A percentile compares a stretch with the other conserved stretches of the same genome.
phyloP scores from a whole-genome alignment of 805 yeast species.

The Yarrowia deformans region DNA sequence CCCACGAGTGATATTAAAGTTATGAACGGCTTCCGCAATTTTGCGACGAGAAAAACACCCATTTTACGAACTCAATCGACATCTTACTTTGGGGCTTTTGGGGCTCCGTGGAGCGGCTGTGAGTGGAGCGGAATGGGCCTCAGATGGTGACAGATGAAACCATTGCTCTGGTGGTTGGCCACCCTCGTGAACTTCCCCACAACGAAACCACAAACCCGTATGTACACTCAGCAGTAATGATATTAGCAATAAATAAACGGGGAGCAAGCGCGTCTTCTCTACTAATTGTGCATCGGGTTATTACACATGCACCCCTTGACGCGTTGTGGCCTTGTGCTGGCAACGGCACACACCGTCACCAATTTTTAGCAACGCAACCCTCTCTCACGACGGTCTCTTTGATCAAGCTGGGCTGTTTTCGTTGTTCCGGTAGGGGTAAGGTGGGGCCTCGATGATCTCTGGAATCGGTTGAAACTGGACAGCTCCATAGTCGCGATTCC shows the following conservation, averaged over 20 bases:
- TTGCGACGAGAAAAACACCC: not conserved
- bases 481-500: not conserved
- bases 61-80: not conserved
- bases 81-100: not conserved
- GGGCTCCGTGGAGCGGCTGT: not conserved
- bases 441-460: not conserved
- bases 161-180: too few relatives aligned
- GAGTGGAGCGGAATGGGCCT: too few relatives aligned
- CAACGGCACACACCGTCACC: too few relatives aligned
- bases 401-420: not conserved
- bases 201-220: too few relatives aligned
- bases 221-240: too few relatives aligned
- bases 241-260: not conserved
- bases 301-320: too few relatives aligned
- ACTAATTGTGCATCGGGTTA: not conserved
- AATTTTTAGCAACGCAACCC: not conserved
- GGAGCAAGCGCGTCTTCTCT: not conserved
- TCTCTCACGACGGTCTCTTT: not conserved
- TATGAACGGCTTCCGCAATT: conserved; percentile 12
- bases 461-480: not conserved
- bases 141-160: too few relatives aligned
- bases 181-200: too few relatives aligned
- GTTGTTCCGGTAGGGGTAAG: not conserved
- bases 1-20: not conserved
- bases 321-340: too few relatives aligned